Evolutionary conservation across 2,329 filamentous ascomycete species (phyloP).

Genomic region (Venturia nashicola): DNA sequence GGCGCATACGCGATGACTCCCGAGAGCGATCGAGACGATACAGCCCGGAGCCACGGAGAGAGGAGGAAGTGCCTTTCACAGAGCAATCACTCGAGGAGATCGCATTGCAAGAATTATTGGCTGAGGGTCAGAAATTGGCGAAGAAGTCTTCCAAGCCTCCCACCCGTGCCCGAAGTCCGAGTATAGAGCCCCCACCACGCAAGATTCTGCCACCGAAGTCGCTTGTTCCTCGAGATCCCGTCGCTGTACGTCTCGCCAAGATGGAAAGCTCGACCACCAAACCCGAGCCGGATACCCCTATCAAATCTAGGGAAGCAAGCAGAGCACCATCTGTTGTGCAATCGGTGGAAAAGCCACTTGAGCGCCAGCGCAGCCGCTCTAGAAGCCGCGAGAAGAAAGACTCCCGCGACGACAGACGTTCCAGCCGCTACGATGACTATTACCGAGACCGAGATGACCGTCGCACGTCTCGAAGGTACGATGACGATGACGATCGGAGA

Average conservation of each 20-base stretch:
- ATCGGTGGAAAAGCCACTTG: constrained; percentile 5
- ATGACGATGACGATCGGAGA: constrained; percentile 9
- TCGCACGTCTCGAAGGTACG: constrained; percentile 14
- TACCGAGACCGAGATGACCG: constrained; percentile 6
- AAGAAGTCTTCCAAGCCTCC: constrained; percentile 25
- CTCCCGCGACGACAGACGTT: constrained; percentile 9
- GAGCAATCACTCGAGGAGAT: constrained; percentile 44
- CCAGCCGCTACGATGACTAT: constrained; percentile 11
- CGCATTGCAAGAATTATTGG: constrained; percentile 40
- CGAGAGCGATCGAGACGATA: constrained; percentile 3
- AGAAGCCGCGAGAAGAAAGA: constrained; percentile 12
- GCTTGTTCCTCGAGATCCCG: constrained; percentile 17
- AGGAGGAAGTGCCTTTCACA: constrained; percentile 2
- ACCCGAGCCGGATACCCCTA: constrained; percentile 10
- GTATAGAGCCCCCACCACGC: constrained; percentile 30
- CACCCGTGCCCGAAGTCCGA: constrained; percentile 29
- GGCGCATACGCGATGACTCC: constrained; percentile 13
- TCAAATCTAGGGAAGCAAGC: constrained; percentile 14
- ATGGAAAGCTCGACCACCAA: constrained; percentile 15
- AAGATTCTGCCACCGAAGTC: constrained; percentile 26
- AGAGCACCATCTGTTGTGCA: constrained; percentile 12
- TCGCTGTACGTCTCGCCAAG: constrained; percentile 14
- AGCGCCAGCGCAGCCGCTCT: constrained; percentile 18
- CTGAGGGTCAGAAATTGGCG: constrained; percentile 42
- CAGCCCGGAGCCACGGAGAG: constrained; percentile 3